A percentile compares a stretch with the other conserved stretches of the same genome.
phyloP scores from a whole-genome alignment of 306 rosid genomes.

The barrel medic (Medicago truncatula) region DNA sequence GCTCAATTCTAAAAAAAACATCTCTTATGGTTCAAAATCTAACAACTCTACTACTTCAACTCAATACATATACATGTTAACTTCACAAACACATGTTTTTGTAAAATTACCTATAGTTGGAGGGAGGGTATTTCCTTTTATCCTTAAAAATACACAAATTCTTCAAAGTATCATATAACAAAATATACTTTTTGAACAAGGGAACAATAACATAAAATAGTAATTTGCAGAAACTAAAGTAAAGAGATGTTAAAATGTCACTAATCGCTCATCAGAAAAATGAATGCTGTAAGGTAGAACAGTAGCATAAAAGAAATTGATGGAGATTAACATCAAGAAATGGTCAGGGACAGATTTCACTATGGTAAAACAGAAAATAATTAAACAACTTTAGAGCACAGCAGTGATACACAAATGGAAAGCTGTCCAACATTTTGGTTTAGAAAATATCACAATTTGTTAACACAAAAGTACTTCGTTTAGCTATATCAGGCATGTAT shows the following conservation, averaged over 20 bases:
- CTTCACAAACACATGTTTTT: background rate
- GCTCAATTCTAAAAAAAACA: background rate
- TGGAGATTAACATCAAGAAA: background rate
- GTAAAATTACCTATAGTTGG: too few relatives aligned
- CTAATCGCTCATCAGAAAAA: background rate
- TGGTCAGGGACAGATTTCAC: background rate
- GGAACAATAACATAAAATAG: background rate
- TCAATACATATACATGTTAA: background rate
- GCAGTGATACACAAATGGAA: too few relatives aligned
- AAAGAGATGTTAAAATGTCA: background rate
- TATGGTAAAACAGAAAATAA: too few relatives aligned
- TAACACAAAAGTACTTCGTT: too few relatives aligned
- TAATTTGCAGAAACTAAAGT: background rate
- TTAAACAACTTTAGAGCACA: too few relatives aligned
- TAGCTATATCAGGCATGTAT: too few relatives aligned
- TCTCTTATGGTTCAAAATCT: constrained; percentile 4
- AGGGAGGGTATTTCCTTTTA: too few relatives aligned
- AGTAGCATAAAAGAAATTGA: constrained; percentile 2
- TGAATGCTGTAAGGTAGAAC: background rate
- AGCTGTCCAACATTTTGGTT: too few relatives aligned
- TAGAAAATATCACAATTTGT: too few relatives aligned
- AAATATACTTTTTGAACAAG: constrained; percentile 1
- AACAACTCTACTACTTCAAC: background rate
- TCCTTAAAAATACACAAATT: too few relatives aligned
- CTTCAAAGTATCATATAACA: background rate